These are phyloP conservation scores for Termitomyces sp. DNA, from an alignment of 768 basidiomycete genomes.

Conservation along the genomic window DNA sequence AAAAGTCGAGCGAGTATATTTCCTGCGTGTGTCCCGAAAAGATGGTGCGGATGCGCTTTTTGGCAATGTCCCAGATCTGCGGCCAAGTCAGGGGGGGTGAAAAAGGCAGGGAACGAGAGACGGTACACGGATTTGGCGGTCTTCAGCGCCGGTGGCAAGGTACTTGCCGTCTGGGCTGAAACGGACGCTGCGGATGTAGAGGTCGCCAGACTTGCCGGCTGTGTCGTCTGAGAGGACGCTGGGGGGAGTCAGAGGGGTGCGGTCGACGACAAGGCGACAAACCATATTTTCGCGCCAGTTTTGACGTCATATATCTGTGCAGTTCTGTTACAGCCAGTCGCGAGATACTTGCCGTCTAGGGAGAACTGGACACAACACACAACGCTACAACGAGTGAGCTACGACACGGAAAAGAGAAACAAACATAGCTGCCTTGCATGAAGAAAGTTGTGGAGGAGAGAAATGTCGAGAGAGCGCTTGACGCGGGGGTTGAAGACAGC, in stretches of 20 bases:
- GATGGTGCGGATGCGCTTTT: conserved; percentile 68
- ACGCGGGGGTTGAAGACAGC: conserved; percentile 80
- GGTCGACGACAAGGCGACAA: conserved; percentile 15
- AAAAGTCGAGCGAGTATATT: conserved; percentile 92
- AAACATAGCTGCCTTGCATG: conserved; percentile 72
- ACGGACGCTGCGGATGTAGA: conserved; percentile 61
- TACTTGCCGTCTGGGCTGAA: conserved; percentile 91
- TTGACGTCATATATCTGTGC: conserved; percentile 94
- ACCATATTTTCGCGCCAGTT: conserved; percentile 83
- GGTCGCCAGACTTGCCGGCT: conserved; percentile 45
- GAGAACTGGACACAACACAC: conserved; percentile 94
- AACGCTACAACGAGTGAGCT: conserved; percentile 25
- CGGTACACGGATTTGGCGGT: conserved; percentile 84
- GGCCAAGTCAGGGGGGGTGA: too few relatives aligned
- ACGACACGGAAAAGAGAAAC: neutral
- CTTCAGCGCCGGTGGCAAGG: conserved; percentile 94
- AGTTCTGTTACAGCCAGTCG: conserved; percentile 96
- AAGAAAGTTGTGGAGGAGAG: conserved; percentile 72
- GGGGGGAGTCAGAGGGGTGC: neutral
- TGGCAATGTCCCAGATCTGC: conserved; percentile 89
- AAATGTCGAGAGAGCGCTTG: conserved; percentile 73
- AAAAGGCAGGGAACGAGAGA: neutral
- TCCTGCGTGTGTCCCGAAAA: conserved; percentile 90
- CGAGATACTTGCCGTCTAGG: conserved; percentile 85
- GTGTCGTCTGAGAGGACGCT: conserved; percentile 26